Conservation (phyloP, 2,329 filamentous ascomycete genomes). For the Aspergillus neoniger region DNA sequence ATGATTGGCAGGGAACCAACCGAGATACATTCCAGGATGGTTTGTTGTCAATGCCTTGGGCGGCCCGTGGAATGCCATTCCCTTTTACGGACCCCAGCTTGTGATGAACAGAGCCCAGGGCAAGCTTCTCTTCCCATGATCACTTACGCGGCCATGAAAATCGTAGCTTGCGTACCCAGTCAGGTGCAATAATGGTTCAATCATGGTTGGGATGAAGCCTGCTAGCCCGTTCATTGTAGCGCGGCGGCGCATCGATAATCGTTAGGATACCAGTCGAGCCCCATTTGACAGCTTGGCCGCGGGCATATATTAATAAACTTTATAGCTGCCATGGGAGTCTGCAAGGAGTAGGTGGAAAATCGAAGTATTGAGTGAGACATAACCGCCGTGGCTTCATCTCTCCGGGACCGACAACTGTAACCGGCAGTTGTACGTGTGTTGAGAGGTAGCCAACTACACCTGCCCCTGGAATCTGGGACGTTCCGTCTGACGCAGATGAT, state of each 20-base stretch:
- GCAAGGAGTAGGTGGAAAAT: background rate
- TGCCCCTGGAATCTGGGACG: background rate
- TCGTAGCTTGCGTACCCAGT: background rate
- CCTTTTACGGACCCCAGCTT: background rate
- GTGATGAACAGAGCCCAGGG: background rate
- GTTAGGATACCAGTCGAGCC: background rate
- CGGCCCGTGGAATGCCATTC: conserved; percentile 23
- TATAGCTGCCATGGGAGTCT: background rate
- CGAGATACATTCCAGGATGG: conserved; percentile 24
- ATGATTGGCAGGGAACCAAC: background rate
- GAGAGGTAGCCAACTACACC: background rate
- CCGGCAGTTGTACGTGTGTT: background rate
- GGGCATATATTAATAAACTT: background rate
- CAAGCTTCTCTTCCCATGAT: background rate
- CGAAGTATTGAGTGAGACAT: background rate
- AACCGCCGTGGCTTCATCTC: background rate
- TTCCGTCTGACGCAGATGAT: background rate
- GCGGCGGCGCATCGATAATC: background rate
- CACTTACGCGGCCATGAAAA: background rate
- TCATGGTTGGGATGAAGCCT: too few relatives aligned
- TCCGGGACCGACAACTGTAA: background rate
- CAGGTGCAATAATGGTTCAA: background rate
- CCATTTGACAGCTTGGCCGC: background rate
- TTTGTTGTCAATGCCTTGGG: conserved; percentile 25
- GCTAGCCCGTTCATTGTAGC: background rate